These are phyloP conservation scores for Lodderomyces metapsilosis DNA, from an alignment of 1,139 yeast species.

Conservation along the genomic window DNA sequence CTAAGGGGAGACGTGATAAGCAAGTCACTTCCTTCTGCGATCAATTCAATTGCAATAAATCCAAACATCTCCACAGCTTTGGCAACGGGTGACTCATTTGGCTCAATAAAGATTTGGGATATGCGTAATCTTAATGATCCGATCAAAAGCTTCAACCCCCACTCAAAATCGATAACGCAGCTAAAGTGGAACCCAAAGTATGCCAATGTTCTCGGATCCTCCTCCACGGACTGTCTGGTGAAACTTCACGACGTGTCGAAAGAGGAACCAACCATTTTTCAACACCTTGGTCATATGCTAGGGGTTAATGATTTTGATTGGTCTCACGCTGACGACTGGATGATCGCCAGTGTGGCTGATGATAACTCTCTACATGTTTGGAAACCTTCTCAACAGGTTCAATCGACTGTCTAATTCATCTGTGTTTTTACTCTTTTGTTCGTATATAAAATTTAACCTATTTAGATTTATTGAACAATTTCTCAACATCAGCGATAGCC, in stretches of 20 bases:
- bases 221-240: constrained; percentile 70
- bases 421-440: constrained; percentile 2
- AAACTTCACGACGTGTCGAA: constrained; percentile 64
- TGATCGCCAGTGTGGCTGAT: constrained; percentile 79
- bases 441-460: too few relatives aligned
- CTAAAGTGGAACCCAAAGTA: constrained; percentile 76
- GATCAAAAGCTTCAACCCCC: constrained; percentile 36
- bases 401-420: not conserved
- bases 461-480: constrained; percentile 58
- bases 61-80: constrained; percentile 49
- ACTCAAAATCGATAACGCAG: constrained; percentile 61
- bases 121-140: constrained; percentile 43
- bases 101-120: constrained; percentile 67
- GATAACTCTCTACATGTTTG: constrained; percentile 89
- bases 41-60: constrained; percentile 68
- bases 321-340: constrained; percentile 79
- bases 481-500: constrained; percentile 89
- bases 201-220: constrained; percentile 63
- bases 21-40: constrained; percentile 10
- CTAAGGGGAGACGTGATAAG: constrained; percentile 24
- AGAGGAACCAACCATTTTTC: constrained; percentile 49
- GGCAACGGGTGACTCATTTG: constrained; percentile 72
- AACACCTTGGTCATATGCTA: constrained; percentile 87
- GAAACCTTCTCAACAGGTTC: constrained; percentile 49
- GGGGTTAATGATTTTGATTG: constrained; percentile 86